Base-by-base conservation (phyloP, 805 yeast species). In the Candida peoriensis region DNA sequence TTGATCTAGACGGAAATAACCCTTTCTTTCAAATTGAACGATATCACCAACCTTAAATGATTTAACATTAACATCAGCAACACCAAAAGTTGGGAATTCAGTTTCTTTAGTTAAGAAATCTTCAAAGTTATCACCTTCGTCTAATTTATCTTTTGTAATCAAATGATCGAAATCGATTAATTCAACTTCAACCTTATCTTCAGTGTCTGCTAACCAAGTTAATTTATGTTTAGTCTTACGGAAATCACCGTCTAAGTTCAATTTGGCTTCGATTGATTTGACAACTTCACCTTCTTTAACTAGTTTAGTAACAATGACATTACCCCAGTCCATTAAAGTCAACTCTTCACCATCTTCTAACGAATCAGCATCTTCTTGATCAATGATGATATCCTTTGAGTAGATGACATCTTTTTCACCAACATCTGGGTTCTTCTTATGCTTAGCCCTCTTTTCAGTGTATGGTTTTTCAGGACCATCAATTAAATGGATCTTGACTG, bases 251-350 rank as follows among this genome's bases (percentile, higher is more conserved):
- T 85, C 96, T 55, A 90, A 73, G 61, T 90, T 82, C 52, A 90
- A 70, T 50, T 77, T 81, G 37, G 87, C 96, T 35, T 76, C 81
- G 42, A 90, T 66, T 4, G 80, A 66, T 31, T 68, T 69, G 37
- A 82, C 82, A 28, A 58, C 60, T 30, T 62, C 73, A 39, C 74
- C 82, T 44, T 76, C 78, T 58, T 74, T 79, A 57, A 64, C 64
- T 55, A 89, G 73, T 58, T 76, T 76, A 46, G 81, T 74, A 46
- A 89, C 67, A 47, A 90, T 82, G 39, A 78, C 83, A 60, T 90
- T 90, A 72, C 97, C 97, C 97, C 97, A 90, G 65, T 90, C 97
- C 97, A 90, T 90, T 54, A 90, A 74, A n/a, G 97, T 90, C 44
- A 89, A 70, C 68, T 90, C 97, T 66, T 90, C 97, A 45, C 82